Evolutionary conservation across 352 stramenopile genomes (phyloP).

Genomic region (Hyaloperonospora brassicae): DNA sequence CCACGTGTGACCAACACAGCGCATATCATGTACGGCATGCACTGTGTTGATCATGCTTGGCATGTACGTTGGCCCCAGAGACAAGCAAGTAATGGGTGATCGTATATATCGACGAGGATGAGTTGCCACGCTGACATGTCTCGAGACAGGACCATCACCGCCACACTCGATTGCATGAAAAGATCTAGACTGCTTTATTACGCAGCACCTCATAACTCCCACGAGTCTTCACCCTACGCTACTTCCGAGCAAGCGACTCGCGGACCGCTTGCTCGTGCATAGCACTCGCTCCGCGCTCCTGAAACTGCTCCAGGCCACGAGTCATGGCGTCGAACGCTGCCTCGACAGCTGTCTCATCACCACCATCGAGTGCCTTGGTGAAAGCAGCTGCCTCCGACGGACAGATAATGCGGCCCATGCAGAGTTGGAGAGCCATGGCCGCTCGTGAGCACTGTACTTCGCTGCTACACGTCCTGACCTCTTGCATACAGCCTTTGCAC

Average conservation of each 20-base stretch:
- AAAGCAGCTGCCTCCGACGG: constrained; percentile 54
- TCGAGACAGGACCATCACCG: no score
- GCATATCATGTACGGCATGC: no score
- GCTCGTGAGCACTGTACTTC: constrained; percentile 81
- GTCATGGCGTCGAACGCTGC: constrained; percentile 70
- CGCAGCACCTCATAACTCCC: not conserved
- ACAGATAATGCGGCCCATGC: constrained; percentile 85
- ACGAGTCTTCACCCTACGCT: constrained; percentile 7
- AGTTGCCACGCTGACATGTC: no score
- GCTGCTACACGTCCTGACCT: constrained; percentile 66
- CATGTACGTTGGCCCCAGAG: no score
- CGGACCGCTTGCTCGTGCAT: constrained; percentile 71
- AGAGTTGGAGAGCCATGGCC: constrained; percentile 82
- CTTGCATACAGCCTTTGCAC: constrained; percentile 74
- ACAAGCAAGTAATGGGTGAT: no score
- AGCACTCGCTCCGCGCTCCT: constrained; percentile 62
- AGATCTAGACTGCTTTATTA: no score
- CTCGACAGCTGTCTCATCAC: constrained; percentile 59
- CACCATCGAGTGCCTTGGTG: constrained; percentile 58
- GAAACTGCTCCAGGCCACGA: constrained; percentile 66
- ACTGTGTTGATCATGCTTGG: no score
- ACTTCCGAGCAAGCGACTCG: constrained; percentile 49
- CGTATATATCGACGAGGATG: no score
- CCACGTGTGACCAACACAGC: no score
- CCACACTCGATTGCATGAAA: no score